Evolutionary conservation across 371 early-diverging fungal genomes (phyloP).

Genomic region (Mortierella sp.): DNA sequence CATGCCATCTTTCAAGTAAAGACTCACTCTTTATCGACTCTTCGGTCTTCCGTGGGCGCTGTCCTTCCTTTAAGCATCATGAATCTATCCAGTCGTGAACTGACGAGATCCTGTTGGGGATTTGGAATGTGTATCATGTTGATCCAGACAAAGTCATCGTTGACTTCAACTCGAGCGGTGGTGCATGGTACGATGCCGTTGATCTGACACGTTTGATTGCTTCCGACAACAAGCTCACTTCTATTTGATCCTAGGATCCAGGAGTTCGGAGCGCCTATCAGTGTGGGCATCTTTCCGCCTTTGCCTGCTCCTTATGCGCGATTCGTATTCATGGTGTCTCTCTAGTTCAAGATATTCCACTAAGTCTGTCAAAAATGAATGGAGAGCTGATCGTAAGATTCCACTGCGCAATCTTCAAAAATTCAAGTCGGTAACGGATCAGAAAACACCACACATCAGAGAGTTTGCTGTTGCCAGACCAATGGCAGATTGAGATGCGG

Average conservation of each 20-base stretch:
- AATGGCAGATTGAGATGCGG: too few relatives aligned
- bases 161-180: slow-evolving; percentile 66
- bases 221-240: slow-evolving; percentile 74
- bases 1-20: background rate
- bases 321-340: too few relatives aligned
- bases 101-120: slow-evolving; percentile 74
- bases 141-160: slow-evolving; percentile 68
- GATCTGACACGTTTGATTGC: slow-evolving; percentile 77
- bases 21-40: background rate
- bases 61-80: slow-evolving; percentile 66
- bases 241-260: slow-evolving; percentile 72
- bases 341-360: too few relatives aligned
- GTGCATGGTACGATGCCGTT: slow-evolving; percentile 73
- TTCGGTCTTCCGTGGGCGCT: background rate
- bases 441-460: too few relatives aligned
- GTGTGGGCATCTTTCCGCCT: too few relatives aligned
- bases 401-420: too few relatives aligned
- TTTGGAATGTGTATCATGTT: slow-evolving; percentile 75
- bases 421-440: too few relatives aligned
- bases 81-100: slow-evolving; percentile 75
- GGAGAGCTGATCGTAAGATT: too few relatives aligned
- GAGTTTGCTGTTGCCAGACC: too few relatives aligned
- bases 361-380: too few relatives aligned
- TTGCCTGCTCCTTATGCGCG: too few relatives aligned
- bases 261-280: slow-evolving; percentile 72